Evolutionary conservation across 192 early-diverging fungal species (phyloP).

Genomic region (Linnemannia schmuckeri): DNA sequence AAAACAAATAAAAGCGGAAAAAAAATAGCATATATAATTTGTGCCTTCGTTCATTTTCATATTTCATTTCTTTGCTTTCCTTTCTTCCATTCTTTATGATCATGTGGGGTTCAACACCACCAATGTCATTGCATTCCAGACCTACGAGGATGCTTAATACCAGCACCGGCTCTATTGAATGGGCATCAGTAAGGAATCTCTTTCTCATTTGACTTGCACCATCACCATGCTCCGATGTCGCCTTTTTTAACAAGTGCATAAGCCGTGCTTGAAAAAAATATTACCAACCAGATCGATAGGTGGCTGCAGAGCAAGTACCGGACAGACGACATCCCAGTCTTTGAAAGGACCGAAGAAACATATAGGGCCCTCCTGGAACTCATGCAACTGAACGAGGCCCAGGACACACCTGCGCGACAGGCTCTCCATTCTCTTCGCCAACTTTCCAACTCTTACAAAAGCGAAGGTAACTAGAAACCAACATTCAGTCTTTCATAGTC

Average conservation of each 20-base stretch:
- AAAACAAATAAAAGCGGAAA: neutral
- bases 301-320: slow-evolving; percentile 38
- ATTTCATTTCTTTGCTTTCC: neutral
- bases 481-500: neutral
- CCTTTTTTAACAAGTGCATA: neutral
- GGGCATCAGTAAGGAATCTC: neutral
- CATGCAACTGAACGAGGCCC: slow-evolving; percentile 23
- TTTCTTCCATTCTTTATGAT: neutral
- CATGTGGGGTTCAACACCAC: neutral
- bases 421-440: slow-evolving; percentile 13
- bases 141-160: neutral
- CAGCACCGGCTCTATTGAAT: neutral
- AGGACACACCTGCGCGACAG: slow-evolving; percentile 16
- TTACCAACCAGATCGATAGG: slow-evolving; percentile 23
- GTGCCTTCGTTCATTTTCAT: neutral
- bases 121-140: neutral
- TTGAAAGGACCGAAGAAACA: slow-evolving; percentile 34
- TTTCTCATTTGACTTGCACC: neutral
- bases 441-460: neutral
- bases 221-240: no score
- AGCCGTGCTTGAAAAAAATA: neutral
- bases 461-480: slow-evolving; percentile 18
- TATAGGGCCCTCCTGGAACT: slow-evolving; percentile 2
- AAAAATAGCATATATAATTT: neutral
- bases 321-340: slow-evolving; percentile 12